Evolutionary conservation across 768 basidiomycete genomes (phyloP), one percentile per base, ranked within the genome.

Genomic region (Amanita thiersii): DNA sequence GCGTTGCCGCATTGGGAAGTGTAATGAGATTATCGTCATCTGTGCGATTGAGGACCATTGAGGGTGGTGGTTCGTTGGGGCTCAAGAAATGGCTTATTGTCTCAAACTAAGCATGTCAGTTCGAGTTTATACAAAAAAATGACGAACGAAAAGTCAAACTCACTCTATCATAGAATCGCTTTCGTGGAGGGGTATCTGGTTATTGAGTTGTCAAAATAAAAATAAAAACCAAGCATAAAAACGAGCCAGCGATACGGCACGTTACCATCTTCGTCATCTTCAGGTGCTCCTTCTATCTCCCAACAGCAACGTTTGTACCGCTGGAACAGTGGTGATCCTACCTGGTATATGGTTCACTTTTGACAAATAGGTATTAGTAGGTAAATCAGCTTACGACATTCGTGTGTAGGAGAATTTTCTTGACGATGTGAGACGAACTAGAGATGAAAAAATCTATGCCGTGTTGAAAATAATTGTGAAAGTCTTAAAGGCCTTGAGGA

Each of bases 401-500:
- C 2, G 90, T 77, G 55, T 96, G 91, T 5, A 89, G 62, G 18
- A 94, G 66, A 26, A 94, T 84, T 70, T 96, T 96, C 56, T 72
- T 75, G 14, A 93, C 85, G 4, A 73, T 51, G 52, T 92, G 87
- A 11, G 72, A 73, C 15, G 66, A 68, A 35, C 75, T 81, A 17
- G 79, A 83, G 12, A 96, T 70, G 20, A 93, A 70, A 48, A 93
- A 86, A 56, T 96, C 91, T 14, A 96, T 62, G 1, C 91, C 91
- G 52, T 90, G 79, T 50, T 91, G 85, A 50, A 93, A 90, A 54
- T 96, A 96, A 53, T 93, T 94, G 61, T 86, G 90, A 56, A 91
- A 90, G 59, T 90, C 87, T 89, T 46, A 2, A 29, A 37, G 35
- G n/a, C 28, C 43, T 38, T 15, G 17, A 15, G 15, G 29, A 32